Conservation (phyloP, 148 eudicot species). For the Camellia sinensis region DNA sequence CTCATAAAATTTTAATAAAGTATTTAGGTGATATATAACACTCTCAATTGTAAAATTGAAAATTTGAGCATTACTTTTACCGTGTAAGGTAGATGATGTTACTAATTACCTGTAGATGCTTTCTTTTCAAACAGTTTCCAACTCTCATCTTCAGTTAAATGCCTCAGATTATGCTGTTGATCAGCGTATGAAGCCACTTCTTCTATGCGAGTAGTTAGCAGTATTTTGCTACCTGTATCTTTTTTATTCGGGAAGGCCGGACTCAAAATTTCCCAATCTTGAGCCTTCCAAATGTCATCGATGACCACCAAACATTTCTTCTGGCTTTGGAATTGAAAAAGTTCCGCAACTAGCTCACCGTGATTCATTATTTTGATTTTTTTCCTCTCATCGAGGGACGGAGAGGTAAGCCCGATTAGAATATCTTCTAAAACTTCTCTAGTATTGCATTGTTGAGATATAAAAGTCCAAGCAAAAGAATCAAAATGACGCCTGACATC, state of each 20-base stretch:
- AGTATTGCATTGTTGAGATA: conserved; percentile 23
- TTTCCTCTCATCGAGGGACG: neutral
- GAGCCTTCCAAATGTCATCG: conserved; percentile 16
- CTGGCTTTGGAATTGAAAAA: neutral
- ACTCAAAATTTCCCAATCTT: conserved; percentile 10
- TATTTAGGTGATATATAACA: too few species aligned
- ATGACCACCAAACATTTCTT: conserved; percentile 22
- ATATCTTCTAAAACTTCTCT: conserved; percentile 14
- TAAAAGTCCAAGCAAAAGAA: conserved; percentile 21
- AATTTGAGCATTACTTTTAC: too few species aligned
- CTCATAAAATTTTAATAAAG: too few species aligned
- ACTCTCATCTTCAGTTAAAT: conserved; percentile 11
- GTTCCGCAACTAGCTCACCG: conserved; percentile 14
- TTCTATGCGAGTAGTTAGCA: conserved; percentile 13
- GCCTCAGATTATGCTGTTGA: conserved; percentile 10
- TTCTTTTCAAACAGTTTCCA: conserved; percentile 15
- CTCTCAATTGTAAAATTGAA: too few species aligned
- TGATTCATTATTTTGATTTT: neutral
- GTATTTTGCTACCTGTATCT: conserved; percentile 12
- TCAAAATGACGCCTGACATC: conserved; percentile 11
- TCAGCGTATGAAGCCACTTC: conserved; percentile 7
- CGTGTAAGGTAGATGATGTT: too few species aligned
- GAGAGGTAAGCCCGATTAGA: conserved; percentile 12
- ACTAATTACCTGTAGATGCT: neutral
- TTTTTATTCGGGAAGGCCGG: conserved; percentile 11